Conservation (phyloP, 2,329 filamentous ascomycete species). For the Penicillium sp. region DNA sequence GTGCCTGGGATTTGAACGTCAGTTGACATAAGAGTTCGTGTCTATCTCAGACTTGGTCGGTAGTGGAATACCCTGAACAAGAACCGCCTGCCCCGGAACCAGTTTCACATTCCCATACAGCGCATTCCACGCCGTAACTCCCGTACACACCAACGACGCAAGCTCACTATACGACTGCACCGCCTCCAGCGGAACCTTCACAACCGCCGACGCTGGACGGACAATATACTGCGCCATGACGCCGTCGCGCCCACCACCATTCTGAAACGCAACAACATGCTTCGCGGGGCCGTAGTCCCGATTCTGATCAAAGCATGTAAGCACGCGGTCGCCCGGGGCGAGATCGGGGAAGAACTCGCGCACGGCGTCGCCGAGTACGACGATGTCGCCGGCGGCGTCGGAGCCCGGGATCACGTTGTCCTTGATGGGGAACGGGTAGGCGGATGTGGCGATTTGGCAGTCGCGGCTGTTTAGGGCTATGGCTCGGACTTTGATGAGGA, state of each 20-base stretch:
- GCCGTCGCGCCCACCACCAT: conserved; percentile 34
- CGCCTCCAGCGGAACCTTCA: conserved; percentile 36
- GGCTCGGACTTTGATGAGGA: conserved; percentile 30
- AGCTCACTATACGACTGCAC: conserved; percentile 46
- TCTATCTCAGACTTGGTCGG: neutral
- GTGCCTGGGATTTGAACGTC: conserved; percentile 32
- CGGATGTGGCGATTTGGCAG: conserved; percentile 33
- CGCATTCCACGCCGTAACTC: conserved; percentile 52
- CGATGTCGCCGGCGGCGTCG: conserved; percentile 50
- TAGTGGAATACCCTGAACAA: conserved; percentile 41
- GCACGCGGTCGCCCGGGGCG: conserved; percentile 43
- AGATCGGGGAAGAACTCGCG: conserved; percentile 23
- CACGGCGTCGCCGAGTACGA: conserved; percentile 44
- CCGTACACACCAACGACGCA: conserved; percentile 50
- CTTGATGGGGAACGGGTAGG: conserved; percentile 48
- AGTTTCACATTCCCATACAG: conserved; percentile 39
- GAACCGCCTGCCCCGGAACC: conserved; percentile 45
- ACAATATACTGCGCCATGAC: conserved; percentile 49
- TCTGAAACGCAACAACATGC: neutral
- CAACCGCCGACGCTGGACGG: conserved; percentile 46
- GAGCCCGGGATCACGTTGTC: conserved; percentile 41
- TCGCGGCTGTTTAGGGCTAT: conserved; percentile 32
- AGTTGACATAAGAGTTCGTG: too few relatives aligned
- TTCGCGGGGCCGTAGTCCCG: neutral
- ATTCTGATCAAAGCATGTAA: conserved; percentile 5